Conservation (phyloP, 1,284 basidiomycete species). For the Ustilago hordei region DNA sequence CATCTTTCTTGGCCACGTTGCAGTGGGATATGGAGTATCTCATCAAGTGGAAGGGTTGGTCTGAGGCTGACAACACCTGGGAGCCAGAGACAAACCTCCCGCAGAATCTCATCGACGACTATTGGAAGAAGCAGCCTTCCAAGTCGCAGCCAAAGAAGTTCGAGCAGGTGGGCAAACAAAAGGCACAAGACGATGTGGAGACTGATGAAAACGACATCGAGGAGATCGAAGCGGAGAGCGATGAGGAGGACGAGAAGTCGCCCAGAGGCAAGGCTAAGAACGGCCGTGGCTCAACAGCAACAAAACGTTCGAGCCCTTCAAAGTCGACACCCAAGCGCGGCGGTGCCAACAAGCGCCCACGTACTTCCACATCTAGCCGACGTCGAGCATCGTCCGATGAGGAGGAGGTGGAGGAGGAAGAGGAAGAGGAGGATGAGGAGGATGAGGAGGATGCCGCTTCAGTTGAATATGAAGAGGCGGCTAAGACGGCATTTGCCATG, state of each 20-base stretch:
- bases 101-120: conserved; percentile 26
- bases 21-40: conserved; percentile 41
- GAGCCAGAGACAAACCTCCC: conserved; percentile 46
- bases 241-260: conserved; percentile 12
- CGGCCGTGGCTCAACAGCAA: conserved; percentile 4
- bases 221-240: conserved; percentile 17
- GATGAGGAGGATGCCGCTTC: neutral
- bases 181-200: conserved; percentile 9
- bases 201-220: conserved; percentile 31
- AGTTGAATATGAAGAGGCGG: neutral
- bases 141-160: conserved; percentile 49
- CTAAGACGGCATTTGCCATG: conserved; percentile 9
- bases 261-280: conserved; percentile 14
- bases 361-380: conserved; percentile 12
- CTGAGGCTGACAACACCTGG: conserved; percentile 52
- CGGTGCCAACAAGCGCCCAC: conserved; percentile 16
- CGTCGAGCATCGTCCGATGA: conserved; percentile 10
- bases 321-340: conserved; percentile 12
- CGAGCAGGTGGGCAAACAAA: conserved; percentile 24
- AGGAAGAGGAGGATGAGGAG: conserved; percentile 7
- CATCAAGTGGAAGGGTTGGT: conserved; percentile 56
- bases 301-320: conserved; percentile 6
- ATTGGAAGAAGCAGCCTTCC: conserved; percentile 51
- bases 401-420: conserved; percentile 7
- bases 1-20: neutral